Base-by-base conservation (phyloP, 345 rosid genomes). In the Gossypium herbaceum region DNA sequence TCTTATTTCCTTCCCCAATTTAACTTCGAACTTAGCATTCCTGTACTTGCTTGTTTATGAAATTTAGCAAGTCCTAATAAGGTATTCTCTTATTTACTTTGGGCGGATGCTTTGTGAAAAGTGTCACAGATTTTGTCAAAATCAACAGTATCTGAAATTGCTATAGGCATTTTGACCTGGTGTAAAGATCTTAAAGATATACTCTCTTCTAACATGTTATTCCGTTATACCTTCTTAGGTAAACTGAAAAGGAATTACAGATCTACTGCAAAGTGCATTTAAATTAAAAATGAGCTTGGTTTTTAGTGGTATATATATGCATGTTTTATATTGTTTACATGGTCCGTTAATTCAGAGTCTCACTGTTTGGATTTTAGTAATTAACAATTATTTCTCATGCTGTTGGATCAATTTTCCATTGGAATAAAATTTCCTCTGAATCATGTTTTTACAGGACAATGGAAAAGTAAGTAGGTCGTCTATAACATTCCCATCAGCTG, bases 401-500 rank as follows among this genome's bases (percentile, higher is more conserved):
- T 15, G 72, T 68, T 24, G 24, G 7, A 48, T 68, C 15, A 4
- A 13, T 27, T 48, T 68, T 48, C 72, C 16, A 10, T 50, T 27
- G 20, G 58, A 68, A 68, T 70, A 52, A 70, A 4, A 45, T 50
- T 62, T 78, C 76, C 15, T 50, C 57, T 72, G 68, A 45, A 80
- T 39, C 44, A 2, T 60, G 25, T 78, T 47, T 82, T 41, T 66
- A 2, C 83, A 91, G 99, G 97, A 84, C 72, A 88, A 88, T 73
- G 97, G 88, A 76, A 86, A 85, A 60, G 78, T 76, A 77, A 74
- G 85, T 78, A 82, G 89, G 79, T 81, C 97, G 29, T 77, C 92
- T 16, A 48, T 80, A 43, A 84, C 88, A 59, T 96, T 96, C 81
- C 99, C 99, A 62, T 73, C 92, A 52, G 95, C 99, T 71, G 99